Conservation (phyloP, 805 yeast genomes). For the Pichia californica region DNA sequence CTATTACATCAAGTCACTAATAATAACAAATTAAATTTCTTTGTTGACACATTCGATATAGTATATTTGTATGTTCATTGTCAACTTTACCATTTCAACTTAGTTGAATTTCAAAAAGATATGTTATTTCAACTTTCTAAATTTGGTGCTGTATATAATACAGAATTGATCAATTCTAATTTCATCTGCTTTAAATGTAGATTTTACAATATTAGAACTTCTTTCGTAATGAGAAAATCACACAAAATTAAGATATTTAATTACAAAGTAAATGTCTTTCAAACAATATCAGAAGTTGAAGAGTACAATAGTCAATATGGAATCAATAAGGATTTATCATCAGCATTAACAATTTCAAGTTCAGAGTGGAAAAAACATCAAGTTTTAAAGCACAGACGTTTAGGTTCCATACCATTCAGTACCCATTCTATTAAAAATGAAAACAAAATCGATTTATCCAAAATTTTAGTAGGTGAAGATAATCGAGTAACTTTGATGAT, state of each 20-base stretch:
- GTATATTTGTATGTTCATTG: constrained; percentile 11
- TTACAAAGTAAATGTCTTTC: constrained; percentile 15
- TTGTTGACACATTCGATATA: constrained; percentile 20
- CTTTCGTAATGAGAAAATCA: constrained; percentile 26
- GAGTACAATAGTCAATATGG: constrained; percentile 6
- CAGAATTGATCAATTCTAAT: background rate
- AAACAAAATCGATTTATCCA: constrained; percentile 34
- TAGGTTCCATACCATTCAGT: constrained; percentile 20
- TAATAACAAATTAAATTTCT: constrained; percentile 16
- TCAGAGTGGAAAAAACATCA: constrained; percentile 21
- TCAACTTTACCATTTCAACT: background rate
- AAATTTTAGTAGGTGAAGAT: constrained; percentile 37
- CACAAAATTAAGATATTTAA: constrained; percentile 7
- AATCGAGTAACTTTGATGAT: constrained; percentile 45
- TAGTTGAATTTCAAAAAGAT: constrained; percentile 13
- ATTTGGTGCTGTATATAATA: constrained; percentile 20
- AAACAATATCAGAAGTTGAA: constrained; percentile 20
- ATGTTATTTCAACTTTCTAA: constrained; percentile 16
- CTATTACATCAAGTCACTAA: background rate
- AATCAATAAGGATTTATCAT: too few relatives aligned
- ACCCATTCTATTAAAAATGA: constrained; percentile 24
- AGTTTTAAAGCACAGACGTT: constrained; percentile 20
- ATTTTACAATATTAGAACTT: constrained; percentile 31
- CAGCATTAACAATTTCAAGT: too few relatives aligned
- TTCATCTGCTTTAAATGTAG: constrained; percentile 22